A percentile compares a stretch with the other conserved stretches of the same genome.
phyloP scores from a whole-genome alignment of 305 asterid species.

The Solanum hybrid region DNA sequence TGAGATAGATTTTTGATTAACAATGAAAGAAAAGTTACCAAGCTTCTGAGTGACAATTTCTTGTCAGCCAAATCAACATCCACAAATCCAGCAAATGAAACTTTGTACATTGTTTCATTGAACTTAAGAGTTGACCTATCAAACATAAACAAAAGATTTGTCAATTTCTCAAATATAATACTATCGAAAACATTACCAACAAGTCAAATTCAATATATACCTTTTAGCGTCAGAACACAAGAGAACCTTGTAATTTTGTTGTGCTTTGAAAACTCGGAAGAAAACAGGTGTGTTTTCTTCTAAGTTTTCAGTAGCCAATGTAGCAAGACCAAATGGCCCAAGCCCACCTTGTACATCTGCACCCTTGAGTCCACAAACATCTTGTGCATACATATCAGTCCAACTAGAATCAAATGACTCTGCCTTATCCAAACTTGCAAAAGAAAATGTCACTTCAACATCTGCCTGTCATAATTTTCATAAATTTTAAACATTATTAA shows the following conservation, averaged over 20 bases:
- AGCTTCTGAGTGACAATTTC: slow-evolving; percentile 29
- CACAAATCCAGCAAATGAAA: slow-evolving; percentile 37
- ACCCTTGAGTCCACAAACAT: slow-evolving; percentile 22
- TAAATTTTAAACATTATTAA: background rate
- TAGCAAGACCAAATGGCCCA: slow-evolving; percentile 43
- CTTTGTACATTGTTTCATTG: slow-evolving; percentile 13
- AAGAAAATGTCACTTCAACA: slow-evolving; percentile 35
- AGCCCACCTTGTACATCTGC: slow-evolving; percentile 30
- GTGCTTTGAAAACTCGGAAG: slow-evolving; percentile 25
- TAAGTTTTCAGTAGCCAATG: slow-evolving; percentile 25
- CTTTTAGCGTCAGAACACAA: slow-evolving; percentile 37
- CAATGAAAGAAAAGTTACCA: slow-evolving; percentile 10
- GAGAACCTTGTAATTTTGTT: slow-evolving; percentile 22
- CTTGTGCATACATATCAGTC: slow-evolving; percentile 22
- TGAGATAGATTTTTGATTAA: background rate
- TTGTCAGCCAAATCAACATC: slow-evolving; percentile 23
- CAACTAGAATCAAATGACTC: slow-evolving; percentile 33
- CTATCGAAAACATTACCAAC: background rate
- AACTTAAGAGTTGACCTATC: slow-evolving; percentile 20
- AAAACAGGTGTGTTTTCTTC: slow-evolving; percentile 42
- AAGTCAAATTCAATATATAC: background rate
- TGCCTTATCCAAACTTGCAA: slow-evolving; percentile 28
- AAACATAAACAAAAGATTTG: background rate
- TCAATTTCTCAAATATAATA: background rate
- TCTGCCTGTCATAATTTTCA: slow-evolving; percentile 23